Evolutionary conservation across 805 yeast genomes (phyloP).

Genomic region (Myxozyma vanderwaltii): DNA sequence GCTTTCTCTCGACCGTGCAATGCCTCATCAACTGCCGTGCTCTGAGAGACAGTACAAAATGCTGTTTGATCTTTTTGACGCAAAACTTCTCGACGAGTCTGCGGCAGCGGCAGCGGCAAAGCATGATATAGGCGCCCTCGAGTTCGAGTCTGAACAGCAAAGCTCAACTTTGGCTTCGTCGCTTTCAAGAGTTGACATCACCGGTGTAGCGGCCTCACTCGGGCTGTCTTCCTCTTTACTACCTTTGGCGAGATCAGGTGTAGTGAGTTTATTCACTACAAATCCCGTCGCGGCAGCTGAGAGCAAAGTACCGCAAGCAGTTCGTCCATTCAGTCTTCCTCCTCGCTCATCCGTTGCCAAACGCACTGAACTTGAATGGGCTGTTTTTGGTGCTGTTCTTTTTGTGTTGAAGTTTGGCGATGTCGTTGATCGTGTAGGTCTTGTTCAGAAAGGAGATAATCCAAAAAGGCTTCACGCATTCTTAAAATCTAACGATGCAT

Average conservation of each 20-base stretch:
- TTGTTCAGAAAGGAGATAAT: neutral
- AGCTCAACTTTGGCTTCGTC: neutral
- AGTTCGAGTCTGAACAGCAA: neutral
- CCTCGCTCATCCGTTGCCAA: neutral
- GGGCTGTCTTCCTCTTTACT: neutral
- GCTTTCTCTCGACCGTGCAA: slow-evolving; percentile 17
- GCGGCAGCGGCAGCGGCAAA: neutral
- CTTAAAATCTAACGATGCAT: neutral
- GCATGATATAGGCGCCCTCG: neutral
- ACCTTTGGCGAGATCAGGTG: neutral
- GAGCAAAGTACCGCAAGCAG: neutral
- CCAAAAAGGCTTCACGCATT: neutral
- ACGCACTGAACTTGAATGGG: slow-evolving; percentile 13
- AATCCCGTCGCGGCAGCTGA: neutral
- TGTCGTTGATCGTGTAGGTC: slow-evolving; percentile 1
- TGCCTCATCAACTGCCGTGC: slow-evolving; percentile 19
- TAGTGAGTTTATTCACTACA: neutral
- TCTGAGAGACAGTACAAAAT: slow-evolving; percentile 15
- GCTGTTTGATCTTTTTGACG: slow-evolving; percentile 15
- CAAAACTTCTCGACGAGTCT: slow-evolving; percentile 6
- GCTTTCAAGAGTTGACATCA: neutral
- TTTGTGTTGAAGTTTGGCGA: slow-evolving; percentile 19
- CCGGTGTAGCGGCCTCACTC: neutral
- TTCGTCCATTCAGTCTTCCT: slow-evolving; percentile 2
- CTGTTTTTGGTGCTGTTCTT: slow-evolving; percentile 18